Evolutionary conservation across 495 filamentous ascomycete genomes (phyloP).

Genomic region (Hyaloscypha finlandica): DNA sequence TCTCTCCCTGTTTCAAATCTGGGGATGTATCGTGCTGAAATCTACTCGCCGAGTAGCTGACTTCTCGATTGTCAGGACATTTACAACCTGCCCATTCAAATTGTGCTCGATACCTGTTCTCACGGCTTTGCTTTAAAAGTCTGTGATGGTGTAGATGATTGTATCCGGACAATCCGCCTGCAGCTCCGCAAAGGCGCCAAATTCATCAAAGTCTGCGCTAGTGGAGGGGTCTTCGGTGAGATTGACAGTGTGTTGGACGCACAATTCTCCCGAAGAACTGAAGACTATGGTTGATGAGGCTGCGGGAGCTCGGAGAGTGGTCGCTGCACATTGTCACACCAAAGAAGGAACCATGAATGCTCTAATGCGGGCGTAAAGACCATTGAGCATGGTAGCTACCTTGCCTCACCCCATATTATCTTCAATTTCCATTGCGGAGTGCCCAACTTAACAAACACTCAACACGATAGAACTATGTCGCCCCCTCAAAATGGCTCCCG

Average conservation of each 20-base stretch:
- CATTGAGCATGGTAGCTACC: conserved; percentile 38
- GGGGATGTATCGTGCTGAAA: too few species aligned
- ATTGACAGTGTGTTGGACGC: conserved; percentile 47
- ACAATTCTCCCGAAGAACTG: conserved; percentile 53
- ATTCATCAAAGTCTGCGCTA: conserved; percentile 53
- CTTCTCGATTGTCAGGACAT: background rate
- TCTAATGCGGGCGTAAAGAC: conserved; percentile 35
- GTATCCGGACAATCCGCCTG: conserved; percentile 46
- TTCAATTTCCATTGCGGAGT: too few species aligned
- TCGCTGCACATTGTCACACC: conserved; percentile 54
- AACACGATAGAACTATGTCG: too few species aligned
- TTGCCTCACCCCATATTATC: too few species aligned
- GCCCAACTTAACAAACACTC: too few species aligned
- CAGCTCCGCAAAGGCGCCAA: conserved; percentile 51
- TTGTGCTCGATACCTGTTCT: conserved; percentile 17
- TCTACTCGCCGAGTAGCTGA: too few species aligned
- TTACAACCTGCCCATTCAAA: background rate
- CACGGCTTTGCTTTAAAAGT: conserved; percentile 27
- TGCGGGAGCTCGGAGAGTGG: conserved; percentile 41
- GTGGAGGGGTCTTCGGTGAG: conserved; percentile 47
- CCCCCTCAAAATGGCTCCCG: too few species aligned
- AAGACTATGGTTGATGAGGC: conserved; percentile 51
- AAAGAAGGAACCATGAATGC: conserved; percentile 49
- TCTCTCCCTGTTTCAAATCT: too few species aligned
- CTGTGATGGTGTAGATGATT: conserved; percentile 51